Conservation (phyloP, 1,284 basidiomycete species). For the Apiotrichum sp. region DNA sequence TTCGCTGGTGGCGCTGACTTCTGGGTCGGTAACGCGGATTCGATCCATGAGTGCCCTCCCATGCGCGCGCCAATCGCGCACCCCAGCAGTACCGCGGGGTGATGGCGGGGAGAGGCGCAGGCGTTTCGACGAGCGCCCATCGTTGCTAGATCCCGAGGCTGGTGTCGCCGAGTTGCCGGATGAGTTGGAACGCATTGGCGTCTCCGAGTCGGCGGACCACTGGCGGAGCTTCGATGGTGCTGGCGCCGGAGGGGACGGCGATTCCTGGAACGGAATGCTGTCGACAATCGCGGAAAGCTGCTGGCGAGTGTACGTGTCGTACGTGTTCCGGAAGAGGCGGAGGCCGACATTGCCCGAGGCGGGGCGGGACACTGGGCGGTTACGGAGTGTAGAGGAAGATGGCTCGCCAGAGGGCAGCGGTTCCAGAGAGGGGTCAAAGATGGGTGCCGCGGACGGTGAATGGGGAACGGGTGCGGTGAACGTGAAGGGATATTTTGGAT, state of each 20-base stretch:
- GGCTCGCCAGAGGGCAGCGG: slow-evolving; percentile 24
- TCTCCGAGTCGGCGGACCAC: slow-evolving; percentile 16
- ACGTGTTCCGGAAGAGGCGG: slow-evolving; percentile 75
- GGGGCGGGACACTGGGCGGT: slow-evolving; percentile 45
- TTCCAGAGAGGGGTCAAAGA: slow-evolving; percentile 8
- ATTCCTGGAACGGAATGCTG: slow-evolving; percentile 65
- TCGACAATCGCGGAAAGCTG: slow-evolving; percentile 87
- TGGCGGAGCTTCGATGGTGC: slow-evolving; percentile 48
- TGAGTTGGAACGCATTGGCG: slow-evolving; percentile 2
- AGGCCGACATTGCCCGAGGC: slow-evolving; percentile 63
- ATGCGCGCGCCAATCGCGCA: slow-evolving; percentile 35
- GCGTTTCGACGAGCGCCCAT: slow-evolving; percentile 32
- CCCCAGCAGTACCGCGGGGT: slow-evolving; percentile 3
- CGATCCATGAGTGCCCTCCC: slow-evolving; percentile 40
- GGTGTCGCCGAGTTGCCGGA: slow-evolving; percentile 7
- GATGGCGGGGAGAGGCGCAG: slow-evolving; percentile 28
- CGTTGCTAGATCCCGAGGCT: slow-evolving; percentile 14
- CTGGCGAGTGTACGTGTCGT: slow-evolving; percentile 87
- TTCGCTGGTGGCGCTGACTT: slow-evolving; percentile 29
- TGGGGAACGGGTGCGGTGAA: slow-evolving; percentile 55
- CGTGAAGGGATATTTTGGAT: slow-evolving; percentile 61
- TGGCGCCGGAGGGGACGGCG: slow-evolving; percentile 54
- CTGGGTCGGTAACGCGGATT: slow-evolving; percentile 34
- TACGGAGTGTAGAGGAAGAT: slow-evolving; percentile 28
- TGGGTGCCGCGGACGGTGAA: not conserved